A percentile compares a stretch with the other conserved stretches of the same genome.
phyloP scores from a whole-genome alignment of 2,329 filamentous ascomycete species.

The Penicillium thymicola region DNA sequence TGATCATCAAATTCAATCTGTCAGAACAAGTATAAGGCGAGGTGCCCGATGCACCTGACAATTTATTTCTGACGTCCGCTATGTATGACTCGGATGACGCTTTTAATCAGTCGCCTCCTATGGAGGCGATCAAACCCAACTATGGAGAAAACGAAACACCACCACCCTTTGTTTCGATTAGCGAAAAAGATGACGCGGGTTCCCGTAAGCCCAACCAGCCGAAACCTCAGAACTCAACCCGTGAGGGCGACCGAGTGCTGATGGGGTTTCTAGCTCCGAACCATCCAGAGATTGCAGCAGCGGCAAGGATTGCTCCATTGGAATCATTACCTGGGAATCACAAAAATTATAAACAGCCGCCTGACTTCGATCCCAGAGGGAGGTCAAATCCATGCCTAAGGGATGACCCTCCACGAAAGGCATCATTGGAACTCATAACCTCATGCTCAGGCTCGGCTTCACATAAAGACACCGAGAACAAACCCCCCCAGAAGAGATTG shows the following conservation, averaged over 20 bases:
- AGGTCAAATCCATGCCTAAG: neutral
- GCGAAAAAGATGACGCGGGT: slow-evolving; percentile 24
- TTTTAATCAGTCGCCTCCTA: slow-evolving; percentile 37
- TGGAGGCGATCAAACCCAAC: slow-evolving; percentile 30
- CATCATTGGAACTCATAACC: neutral
- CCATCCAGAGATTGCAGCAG: slow-evolving; percentile 61
- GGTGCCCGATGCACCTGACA: slow-evolving; percentile 8
- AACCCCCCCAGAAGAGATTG: neutral
- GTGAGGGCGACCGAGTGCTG: slow-evolving; percentile 60
- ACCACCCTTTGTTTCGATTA: slow-evolving; percentile 34
- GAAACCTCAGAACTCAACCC: slow-evolving; percentile 43
- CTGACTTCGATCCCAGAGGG: slow-evolving; percentile 1
- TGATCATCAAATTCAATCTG: neutral
- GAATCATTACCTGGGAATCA: slow-evolving; percentile 24
- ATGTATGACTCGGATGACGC: slow-evolving; percentile 43
- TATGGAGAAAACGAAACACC: slow-evolving; percentile 31
- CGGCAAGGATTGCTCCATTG: slow-evolving; percentile 55
- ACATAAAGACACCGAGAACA: neutral
- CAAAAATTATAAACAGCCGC: slow-evolving; percentile 22
- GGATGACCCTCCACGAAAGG: neutral
- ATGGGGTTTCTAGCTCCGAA: slow-evolving; percentile 63
- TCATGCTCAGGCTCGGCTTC: neutral
- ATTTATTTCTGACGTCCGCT: slow-evolving; percentile 35
- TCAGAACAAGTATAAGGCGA: neutral
- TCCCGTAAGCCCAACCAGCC: slow-evolving; percentile 35